These are phyloP conservation scores for Amanita pseudoporphyria DNA, from an alignment of 768 basidiomycete species.

Conservation along the genomic window DNA sequence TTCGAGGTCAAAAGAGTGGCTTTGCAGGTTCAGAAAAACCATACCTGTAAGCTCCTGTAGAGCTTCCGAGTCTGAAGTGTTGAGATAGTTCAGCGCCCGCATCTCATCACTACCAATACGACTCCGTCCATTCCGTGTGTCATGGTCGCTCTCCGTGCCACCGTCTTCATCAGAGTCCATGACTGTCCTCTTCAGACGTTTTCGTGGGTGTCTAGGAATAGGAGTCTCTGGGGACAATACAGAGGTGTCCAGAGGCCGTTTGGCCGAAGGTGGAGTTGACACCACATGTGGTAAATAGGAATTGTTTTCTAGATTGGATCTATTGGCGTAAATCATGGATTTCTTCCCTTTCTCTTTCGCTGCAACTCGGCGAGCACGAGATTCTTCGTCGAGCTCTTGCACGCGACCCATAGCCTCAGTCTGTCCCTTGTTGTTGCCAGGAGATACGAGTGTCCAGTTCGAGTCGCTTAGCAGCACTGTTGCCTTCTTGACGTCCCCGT, in stretches of 20 bases:
- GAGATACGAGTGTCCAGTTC: conserved; percentile 34
- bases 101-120: conserved; percentile 31
- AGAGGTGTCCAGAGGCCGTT: conserved; percentile 27
- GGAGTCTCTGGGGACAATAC: conserved; percentile 21
- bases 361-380: conserved; percentile 53
- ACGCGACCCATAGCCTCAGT: conserved; percentile 48
- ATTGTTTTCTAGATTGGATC: conserved; percentile 39
- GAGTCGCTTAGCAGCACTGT: conserved; percentile 48
- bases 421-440: conserved; percentile 14
- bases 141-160: conserved; percentile 39
- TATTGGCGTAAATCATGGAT: conserved; percentile 75
- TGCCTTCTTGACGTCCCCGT: conserved; percentile 53
- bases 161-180: conserved; percentile 60
- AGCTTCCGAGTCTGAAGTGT: conserved; percentile 48
- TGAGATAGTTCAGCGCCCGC: conserved; percentile 61
- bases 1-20: conserved; percentile 4
- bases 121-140: conserved; percentile 19
- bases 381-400: conserved; percentile 66
- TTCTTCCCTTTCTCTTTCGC: conserved; percentile 69
- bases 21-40: conserved; percentile 12
- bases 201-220: conserved; percentile 32
- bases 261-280: conserved; percentile 32
- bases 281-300: conserved; percentile 17
- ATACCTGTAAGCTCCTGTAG: conserved; percentile 70
- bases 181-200: conserved; percentile 50